Evolutionary conservation across 1,284 basidiomycete genomes (phyloP), one percentile per base, ranked within the genome.

Genomic region (Trichosporon sp.): DNA sequence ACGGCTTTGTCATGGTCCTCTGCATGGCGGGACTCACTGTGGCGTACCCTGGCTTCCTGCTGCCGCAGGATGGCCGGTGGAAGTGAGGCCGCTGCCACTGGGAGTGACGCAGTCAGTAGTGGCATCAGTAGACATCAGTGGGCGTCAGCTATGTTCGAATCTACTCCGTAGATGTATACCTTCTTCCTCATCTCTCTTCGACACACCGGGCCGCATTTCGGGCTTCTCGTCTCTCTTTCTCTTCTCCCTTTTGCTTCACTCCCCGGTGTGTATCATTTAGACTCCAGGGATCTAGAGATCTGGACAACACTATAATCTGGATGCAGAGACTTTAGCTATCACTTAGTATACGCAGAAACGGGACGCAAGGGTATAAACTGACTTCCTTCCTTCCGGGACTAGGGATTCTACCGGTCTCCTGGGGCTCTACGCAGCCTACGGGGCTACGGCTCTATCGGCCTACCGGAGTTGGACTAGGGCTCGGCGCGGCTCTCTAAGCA

Each of bases 1-100:
- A 76, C 62, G 74, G 74, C 13, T 68, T 74, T 54, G 65, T 68
- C 37, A 73, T 74, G 72, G 67, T 69, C 7, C 61, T 74, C n/a
- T 70, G 71, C 37, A 65, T 70, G 56, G 63, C 58, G 3, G 61
- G 56, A 2, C 68, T 74, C n/a, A 69, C 68, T 11, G 65, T 69
- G 1, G 49, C 64, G 21, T 68, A 74, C 59, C 73, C 73, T 13
- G 73, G 71, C 16, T 74, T 62, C 58, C 57, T 73, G n/a, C 65
- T 74, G 25, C 70, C 70, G 14, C 14, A 29, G 27, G 49, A 29
- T 10, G 49, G 49, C 49, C 29, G 31, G 49, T 54, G 49, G 49
- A 54, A 54, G 49, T 54, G 29, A 34, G 8, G 33, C 33, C 7
- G 33, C 33, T 7, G 33, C 33, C 7, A 34, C 8, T 34, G 33